Base-by-base conservation (phyloP, 805 yeast genomes). In the Sugiyamaella boreocaroliniensis region DNA sequence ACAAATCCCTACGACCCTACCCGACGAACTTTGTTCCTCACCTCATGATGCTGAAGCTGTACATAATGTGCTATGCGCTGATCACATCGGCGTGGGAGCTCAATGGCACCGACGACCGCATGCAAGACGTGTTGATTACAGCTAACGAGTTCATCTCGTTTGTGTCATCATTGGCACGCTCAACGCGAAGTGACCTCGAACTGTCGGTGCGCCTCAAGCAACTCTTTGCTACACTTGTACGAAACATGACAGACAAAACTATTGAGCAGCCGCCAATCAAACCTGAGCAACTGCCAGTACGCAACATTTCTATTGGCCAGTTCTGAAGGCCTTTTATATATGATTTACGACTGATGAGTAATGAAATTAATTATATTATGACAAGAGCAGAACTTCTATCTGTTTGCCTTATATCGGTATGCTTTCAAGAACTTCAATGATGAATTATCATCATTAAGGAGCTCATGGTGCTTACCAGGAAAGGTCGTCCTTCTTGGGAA, bases 111-210 rank as follows among this genome's bases (percentile, higher is more conserved):
- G 37, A 32, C 37, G 37, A 32, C 37, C 37, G 37, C 37, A 32
- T 32, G 37, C 37, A 32, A 12, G 40, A 45, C 4, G 48, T 45
- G 22, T 22, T 45, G 2, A n/a, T 45, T 9, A 15, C n/a, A 15
- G 5, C 48, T 1, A 45, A 29, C 26, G 48, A 45, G 41, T 45
- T 29, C 19, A 45, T 45, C n/a, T 29, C 48, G 12, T 45, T 45
- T 14, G 41, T 45, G 15, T n/a, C 41, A 15, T 34, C 26, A 6
- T 32, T 15, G 18, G 40, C 29, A 14, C 40, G 48, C 2, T 32
- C 32, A 19, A 15, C 15, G 2, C 48, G 22, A 14, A 20, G 48
- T 4, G 19, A 34, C 2, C 20, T 45, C 15, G 32, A 45, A 15
- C 40, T 45, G 7, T 29, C 48, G 12, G 48, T 29, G 11, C 16